These are phyloP conservation scores for Mrakia hoshinonis DNA, from an alignment of 768 basidiomycete species.

Conservation along the genomic window DNA sequence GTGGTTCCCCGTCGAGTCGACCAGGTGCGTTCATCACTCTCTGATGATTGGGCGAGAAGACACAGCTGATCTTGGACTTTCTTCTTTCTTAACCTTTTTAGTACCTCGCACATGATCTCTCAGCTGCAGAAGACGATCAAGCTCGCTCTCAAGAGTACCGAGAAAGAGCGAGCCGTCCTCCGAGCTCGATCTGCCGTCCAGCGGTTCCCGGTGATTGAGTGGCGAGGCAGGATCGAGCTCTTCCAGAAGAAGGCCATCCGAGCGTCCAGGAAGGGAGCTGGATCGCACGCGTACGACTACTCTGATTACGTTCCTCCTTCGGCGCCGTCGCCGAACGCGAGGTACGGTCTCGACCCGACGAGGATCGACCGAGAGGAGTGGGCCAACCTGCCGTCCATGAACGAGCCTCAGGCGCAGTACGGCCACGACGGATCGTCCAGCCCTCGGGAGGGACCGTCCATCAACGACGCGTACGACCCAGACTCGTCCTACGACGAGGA, in stretches of 20 bases:
- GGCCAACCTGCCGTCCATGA: slow-evolving; percentile 21
- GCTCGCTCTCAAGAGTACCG: slow-evolving; percentile 77
- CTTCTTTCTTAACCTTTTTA: slow-evolving; percentile 34
- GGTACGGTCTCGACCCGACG: slow-evolving; percentile 26
- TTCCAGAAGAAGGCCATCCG: slow-evolving; percentile 78
- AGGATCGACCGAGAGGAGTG: slow-evolving; percentile 27
- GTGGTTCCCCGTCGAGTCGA: slow-evolving; percentile 98
- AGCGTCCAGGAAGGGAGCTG: slow-evolving; percentile 27
- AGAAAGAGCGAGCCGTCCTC: slow-evolving; percentile 83
- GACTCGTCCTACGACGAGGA: slow-evolving; percentile 3
- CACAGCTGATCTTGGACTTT: neutral
- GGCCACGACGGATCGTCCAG: slow-evolving; percentile 9
- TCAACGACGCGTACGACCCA: slow-evolving; percentile 25
- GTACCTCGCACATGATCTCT: slow-evolving; percentile 73
- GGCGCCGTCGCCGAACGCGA: neutral
- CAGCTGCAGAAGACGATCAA: slow-evolving; percentile 91
- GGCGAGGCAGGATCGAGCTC: slow-evolving; percentile 86
- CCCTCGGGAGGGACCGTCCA: slow-evolving; percentile 4
- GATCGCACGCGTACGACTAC: slow-evolving; percentile 25
- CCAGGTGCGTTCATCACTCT: neutral
- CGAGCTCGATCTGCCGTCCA: slow-evolving; percentile 89
- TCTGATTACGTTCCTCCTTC: slow-evolving; percentile 27
- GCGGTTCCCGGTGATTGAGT: slow-evolving; percentile 94
- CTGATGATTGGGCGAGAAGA: neutral
- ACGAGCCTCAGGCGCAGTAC: slow-evolving; percentile 13